Conservation (phyloP, 129 eudicot species). For the Ambrosia artemisiifolia region DNA sequence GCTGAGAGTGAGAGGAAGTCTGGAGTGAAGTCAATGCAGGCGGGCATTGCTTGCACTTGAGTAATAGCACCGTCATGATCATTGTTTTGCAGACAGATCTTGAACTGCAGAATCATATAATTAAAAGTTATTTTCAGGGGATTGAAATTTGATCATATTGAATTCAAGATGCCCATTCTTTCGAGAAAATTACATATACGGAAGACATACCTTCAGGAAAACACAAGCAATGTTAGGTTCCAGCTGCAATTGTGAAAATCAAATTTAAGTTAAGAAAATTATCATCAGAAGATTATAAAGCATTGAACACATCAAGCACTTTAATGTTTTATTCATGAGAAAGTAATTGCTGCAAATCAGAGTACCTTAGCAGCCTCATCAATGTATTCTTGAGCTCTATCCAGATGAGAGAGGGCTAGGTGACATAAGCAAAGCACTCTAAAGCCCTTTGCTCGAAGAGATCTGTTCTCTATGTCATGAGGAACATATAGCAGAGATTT, state of each 20-base stretch:
- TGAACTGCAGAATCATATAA: slow-evolving; percentile 53
- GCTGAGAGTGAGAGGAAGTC: slow-evolving; percentile 89
- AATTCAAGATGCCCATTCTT: neutral
- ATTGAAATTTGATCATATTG: neutral
- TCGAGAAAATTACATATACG: neutral
- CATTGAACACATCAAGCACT: neutral
- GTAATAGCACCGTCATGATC: slow-evolving; percentile 66
- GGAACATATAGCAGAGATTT: slow-evolving; percentile 90
- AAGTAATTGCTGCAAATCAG: slow-evolving; percentile 8
- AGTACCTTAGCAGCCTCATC: slow-evolving; percentile 91
- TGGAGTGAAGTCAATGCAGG: slow-evolving; percentile 82
- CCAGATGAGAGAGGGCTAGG: slow-evolving; percentile 77
- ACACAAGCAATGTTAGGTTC: slow-evolving; percentile 84
- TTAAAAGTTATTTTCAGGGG: neutral
- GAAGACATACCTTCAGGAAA: slow-evolving; percentile 70
- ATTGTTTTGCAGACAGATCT: slow-evolving; percentile 77
- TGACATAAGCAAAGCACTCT: slow-evolving; percentile 84
- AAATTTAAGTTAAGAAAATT: slow-evolving; percentile 13
- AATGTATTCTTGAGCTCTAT: slow-evolving; percentile 95
- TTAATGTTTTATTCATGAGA: neutral
- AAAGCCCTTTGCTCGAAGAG: slow-evolving; percentile 84
- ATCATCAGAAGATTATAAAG: neutral
- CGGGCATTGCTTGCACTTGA: slow-evolving; percentile 77
- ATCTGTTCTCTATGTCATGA: slow-evolving; percentile 63
- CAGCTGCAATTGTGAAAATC: slow-evolving; percentile 57